These are phyloP conservation scores for Fusarium kyushuense DNA, from an alignment of 2,329 filamentous ascomycete genomes.

Conservation along the genomic window DNA sequence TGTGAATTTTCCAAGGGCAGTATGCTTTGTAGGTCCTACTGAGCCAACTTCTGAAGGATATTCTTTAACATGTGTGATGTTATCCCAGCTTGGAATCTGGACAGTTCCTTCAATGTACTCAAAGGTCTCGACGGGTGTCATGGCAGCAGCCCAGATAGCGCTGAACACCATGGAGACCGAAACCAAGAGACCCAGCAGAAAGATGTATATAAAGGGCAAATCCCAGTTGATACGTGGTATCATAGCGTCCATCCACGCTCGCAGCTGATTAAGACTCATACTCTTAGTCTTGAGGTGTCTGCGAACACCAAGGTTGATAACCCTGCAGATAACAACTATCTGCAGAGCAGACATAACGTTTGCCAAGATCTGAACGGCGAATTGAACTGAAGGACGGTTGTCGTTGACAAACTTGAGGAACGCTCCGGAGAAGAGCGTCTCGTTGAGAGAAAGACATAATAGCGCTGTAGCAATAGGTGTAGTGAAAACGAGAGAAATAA, in stretches of 20 bases:
- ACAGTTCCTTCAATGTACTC: conserved; percentile 29
- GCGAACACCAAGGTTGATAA: conserved; percentile 22
- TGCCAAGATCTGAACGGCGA: conserved; percentile 15
- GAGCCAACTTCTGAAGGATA: conserved; percentile 41
- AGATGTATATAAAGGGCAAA: conserved; percentile 5
- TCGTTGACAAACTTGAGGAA: conserved; percentile 5
- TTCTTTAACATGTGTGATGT: conserved; percentile 38
- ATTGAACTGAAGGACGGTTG: conserved; percentile 8
- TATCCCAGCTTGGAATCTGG: conserved; percentile 37
- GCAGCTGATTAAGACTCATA: conserved; percentile 23
- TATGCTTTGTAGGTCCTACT: conserved; percentile 33
- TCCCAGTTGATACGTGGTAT: conserved; percentile 27
- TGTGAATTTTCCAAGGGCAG: conserved; percentile 38
- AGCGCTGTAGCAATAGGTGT: conserved; percentile 13
- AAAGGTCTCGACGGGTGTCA: conserved; percentile 39
- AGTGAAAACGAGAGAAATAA: conserved; percentile 19
- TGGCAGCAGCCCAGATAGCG: conserved; percentile 41
- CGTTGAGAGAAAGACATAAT: conserved; percentile 13
- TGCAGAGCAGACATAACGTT: conserved; percentile 14
- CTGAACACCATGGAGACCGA: conserved; percentile 25
- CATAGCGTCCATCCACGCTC: conserved; percentile 26
- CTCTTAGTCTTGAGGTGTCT: conserved; percentile 18
- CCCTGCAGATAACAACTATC: conserved; percentile 2
- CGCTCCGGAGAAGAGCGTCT: conserved; percentile 11
- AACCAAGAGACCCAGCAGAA: conserved; percentile 4